Base-by-base conservation (phyloP, 805 yeast species). In the Brettanomyces naardenensis region DNA sequence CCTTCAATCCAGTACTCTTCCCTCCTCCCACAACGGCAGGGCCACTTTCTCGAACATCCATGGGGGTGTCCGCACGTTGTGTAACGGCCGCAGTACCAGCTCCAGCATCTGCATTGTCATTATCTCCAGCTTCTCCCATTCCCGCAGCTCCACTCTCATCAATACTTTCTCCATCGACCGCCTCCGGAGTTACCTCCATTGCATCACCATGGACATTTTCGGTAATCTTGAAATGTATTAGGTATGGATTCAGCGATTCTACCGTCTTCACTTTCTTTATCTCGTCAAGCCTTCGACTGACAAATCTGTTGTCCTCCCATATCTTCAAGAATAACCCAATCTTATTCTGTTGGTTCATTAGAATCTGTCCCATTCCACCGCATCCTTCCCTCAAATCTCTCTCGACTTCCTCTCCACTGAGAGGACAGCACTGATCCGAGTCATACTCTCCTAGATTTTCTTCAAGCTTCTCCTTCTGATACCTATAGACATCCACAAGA, bases 251-350 rank as follows among this genome's bases (percentile, higher is more conserved):
- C 5, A 45, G 33, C 7, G 36, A 36, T 18, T 48, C 47, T 3
- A 38, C 28, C 2, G 53, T 49, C 25, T 44, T 35, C 3, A 53
- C 33, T 3, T 39, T 35, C 15, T 50, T 49, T 2, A 42, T 37
- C 0, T 44, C 22, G 19, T 36, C 35, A 4, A 56, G 29, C 28
- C 42, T 39, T n/a, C 45, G 31, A 33, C 50, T 52, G 4, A 54
- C 36, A 38, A 44, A 50, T 32, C 62, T 40, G 40, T 53, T 52
- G 37, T 54, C 59, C 26, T 54, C 54, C 64, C 64, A 59, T 14
- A 51, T 47, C 33, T 57, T 53, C 15, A 59, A 26, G 40, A 58
- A 59, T 5, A 59, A 42, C 2, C 64, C 64, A 28, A 59, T 56
- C 38, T 53, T 54, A 26, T 52, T 53, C 27, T 48, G 40, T 27